phyloP scores from a whole-genome alignment of 768 basidiomycete species.

The Hypholoma fasciculare region DNA sequence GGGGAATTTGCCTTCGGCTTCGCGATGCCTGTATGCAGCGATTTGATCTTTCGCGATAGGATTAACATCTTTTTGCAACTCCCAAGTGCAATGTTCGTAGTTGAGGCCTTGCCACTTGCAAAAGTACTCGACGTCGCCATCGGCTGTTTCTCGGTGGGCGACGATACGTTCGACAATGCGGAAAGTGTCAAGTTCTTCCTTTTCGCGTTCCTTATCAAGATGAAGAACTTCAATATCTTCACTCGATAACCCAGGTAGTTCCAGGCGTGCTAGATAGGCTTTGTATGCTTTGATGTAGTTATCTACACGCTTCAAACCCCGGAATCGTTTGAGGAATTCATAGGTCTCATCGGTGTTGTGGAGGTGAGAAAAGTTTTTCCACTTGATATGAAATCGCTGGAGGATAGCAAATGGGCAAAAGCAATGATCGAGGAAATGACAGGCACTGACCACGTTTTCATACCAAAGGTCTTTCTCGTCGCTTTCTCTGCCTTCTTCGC shows the following conservation, averaged over 20 bases:
- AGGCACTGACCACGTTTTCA: conserved; percentile 72
- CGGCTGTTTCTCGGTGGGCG: conserved; percentile 65
- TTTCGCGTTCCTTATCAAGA: conserved; percentile 88
- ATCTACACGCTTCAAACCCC: conserved; percentile 95
- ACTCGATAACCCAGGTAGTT: conserved; percentile 64
- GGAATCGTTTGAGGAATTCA: conserved; percentile 93
- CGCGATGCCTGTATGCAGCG: conserved; percentile 74
- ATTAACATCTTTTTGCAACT: conserved; percentile 77
- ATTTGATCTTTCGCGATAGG: conserved; percentile 77
- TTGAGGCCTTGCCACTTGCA: conserved; percentile 96
- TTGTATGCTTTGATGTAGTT: conserved; percentile 97
- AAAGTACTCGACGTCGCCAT: conserved; percentile 78
- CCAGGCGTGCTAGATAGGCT: conserved; percentile 64
- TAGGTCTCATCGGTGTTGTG: conserved; percentile 99
- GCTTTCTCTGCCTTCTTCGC: conserved; percentile 78
- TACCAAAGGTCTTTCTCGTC: conserved; percentile 85
- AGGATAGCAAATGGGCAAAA: conserved; percentile 18
- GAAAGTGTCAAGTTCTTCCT: conserved; percentile 89
- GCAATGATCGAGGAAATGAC: conserved; percentile 7
- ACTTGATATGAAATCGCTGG: conserved; percentile 98
- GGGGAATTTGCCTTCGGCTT: conserved; percentile 79
- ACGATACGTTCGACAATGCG: conserved; percentile 92
- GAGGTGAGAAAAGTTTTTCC: conserved; percentile 97
- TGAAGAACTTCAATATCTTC: conserved; percentile 91
- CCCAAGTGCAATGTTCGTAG: conserved; percentile 97